These are phyloP conservation scores for Alnus rubra DNA, from an alignment of 306 rosid genomes.

Conservation along the genomic window DNA sequence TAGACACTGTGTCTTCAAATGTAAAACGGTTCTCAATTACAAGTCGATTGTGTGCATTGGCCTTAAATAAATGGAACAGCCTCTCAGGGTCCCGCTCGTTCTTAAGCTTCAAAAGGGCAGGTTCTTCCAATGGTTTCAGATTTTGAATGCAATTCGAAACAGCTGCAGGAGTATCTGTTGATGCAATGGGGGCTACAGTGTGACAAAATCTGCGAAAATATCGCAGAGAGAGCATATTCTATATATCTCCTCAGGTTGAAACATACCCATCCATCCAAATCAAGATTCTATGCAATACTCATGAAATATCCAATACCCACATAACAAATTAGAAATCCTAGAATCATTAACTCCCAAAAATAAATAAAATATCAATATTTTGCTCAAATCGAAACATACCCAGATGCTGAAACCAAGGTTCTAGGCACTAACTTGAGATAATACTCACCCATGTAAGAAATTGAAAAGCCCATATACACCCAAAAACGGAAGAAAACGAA, in stretches of 20 bases:
- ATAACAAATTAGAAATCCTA: background rate
- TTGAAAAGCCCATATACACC: constrained; percentile 18
- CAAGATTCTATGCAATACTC: constrained; percentile 21
- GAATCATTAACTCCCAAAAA: background rate
- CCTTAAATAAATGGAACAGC: constrained; percentile 57
- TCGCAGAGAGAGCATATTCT: constrained; percentile 77
- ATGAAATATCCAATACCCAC: constrained; percentile 14
- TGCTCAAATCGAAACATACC: constrained; percentile 4
- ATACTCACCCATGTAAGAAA: constrained; percentile 11
- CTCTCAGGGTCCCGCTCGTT: constrained; percentile 63
- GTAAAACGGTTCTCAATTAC: constrained; percentile 63
- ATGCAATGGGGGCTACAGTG: constrained; percentile 32
- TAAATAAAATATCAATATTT: background rate
- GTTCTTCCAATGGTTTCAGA: constrained; percentile 43
- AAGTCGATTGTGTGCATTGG: constrained; percentile 66
- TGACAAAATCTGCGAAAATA: constrained; percentile 60
- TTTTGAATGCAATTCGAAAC: constrained; percentile 14
- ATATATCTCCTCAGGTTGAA: constrained; percentile 30
- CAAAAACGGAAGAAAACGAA: background rate
- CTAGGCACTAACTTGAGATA: background rate
- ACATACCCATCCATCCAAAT: constrained; percentile 46
- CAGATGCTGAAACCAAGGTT: constrained; percentile 14
- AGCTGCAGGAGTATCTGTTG: constrained; percentile 14
- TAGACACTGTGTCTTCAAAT: constrained; percentile 65
- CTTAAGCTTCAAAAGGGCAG: constrained; percentile 57